Evolutionary conservation across 805 yeast genomes (phyloP).

Genomic region (Hermanozyma aechmeae): DNA sequence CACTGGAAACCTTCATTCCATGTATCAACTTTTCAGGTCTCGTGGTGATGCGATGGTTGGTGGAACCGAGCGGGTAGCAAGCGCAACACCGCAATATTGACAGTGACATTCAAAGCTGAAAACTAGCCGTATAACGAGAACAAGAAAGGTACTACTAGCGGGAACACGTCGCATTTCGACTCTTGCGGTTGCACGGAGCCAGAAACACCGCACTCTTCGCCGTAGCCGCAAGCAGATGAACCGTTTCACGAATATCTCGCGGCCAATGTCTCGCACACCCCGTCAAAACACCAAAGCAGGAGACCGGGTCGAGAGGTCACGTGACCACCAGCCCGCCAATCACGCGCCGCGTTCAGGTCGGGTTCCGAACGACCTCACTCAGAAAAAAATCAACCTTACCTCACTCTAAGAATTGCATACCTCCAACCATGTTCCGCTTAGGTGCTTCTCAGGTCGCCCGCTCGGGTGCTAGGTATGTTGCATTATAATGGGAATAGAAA

Average conservation of each 20-base stretch:
- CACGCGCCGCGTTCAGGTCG: neutral
- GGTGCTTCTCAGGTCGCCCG: constrained; percentile 46
- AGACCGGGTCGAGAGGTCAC: too few species aligned
- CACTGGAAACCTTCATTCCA: too few species aligned
- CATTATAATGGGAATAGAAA: neutral
- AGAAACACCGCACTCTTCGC: neutral
- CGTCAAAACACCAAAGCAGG: neutral
- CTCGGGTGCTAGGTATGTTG: constrained; percentile 42
- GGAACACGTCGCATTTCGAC: too few species aligned
- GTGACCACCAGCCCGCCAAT: neutral
- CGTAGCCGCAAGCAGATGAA: too few species aligned
- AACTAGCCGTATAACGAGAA: too few species aligned
- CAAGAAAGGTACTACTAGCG: too few species aligned
- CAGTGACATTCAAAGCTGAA: too few species aligned
- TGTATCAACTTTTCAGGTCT: too few species aligned
- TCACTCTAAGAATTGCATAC: neutral
- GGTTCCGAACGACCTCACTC: neutral
- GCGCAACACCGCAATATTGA: too few species aligned
- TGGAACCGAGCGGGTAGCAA: too few species aligned
- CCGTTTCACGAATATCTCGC: neutral
- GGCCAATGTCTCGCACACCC: neutral
- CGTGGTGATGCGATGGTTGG: too few species aligned
- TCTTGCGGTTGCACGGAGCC: neutral
- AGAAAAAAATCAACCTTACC: neutral
- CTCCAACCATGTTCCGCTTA: constrained; percentile 39